phyloP scores from a whole-genome alignment of 1,139 yeast genomes.

The Zygosaccharomyces pseudobailii region DNA sequence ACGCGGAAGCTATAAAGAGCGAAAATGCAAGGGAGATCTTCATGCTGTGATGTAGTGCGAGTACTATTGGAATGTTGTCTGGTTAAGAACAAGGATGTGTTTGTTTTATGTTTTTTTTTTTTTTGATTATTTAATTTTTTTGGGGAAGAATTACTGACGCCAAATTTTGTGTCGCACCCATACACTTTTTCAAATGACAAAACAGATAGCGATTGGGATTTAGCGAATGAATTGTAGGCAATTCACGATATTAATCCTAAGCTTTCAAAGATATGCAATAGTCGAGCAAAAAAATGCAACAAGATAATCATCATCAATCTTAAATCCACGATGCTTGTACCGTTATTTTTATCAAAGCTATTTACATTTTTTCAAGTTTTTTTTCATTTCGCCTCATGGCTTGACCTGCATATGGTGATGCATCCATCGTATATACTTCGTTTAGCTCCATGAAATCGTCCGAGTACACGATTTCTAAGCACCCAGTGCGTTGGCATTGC shows the following conservation, averaged over 20 bases:
- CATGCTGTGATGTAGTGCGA: background rate
- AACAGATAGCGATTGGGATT: background rate
- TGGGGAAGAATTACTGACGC: conserved; percentile 6
- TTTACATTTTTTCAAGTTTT: background rate
- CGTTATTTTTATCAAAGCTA: background rate
- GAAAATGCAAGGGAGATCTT: background rate
- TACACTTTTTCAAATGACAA: background rate
- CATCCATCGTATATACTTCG: background rate
- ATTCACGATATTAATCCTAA: too few species aligned
- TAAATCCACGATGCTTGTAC: background rate
- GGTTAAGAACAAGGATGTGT: background rate
- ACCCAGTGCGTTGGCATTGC: background rate
- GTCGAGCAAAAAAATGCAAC: too few species aligned
- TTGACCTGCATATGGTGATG: background rate
- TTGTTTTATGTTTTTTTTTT: background rate
- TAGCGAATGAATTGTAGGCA: background rate
- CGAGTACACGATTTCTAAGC: background rate
- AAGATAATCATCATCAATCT: too few species aligned
- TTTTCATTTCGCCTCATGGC: background rate
- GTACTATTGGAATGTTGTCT: background rate
- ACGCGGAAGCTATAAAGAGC: conserved; percentile 1
- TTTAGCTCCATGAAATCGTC: background rate
- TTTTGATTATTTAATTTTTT: background rate
- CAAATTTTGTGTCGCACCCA: conserved; percentile 7
- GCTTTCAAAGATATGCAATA: too few species aligned